Evolutionary conservation across 129 eudicot genomes (phyloP), one percentile per base, ranked within the genome.

Genomic region (Erigeron canadensis): DNA sequence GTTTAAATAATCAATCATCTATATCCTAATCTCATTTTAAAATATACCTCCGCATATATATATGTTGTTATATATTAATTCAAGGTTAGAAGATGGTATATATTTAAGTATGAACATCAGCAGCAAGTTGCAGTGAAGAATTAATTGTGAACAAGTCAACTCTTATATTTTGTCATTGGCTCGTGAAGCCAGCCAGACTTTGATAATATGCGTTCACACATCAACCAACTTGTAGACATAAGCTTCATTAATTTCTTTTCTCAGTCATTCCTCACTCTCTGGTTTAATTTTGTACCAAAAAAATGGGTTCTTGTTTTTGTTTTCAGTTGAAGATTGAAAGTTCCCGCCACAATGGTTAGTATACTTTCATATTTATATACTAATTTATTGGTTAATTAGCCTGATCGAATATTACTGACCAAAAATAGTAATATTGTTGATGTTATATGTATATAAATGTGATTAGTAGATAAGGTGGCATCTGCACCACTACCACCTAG

Each of bases 281-380:
- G 22, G 37, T n/a, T n/a, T n/a, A 3, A 28, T 3, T 28, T 28
- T 28, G 79, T 63, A 11, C 51, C 56, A 61, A 50, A 15, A 45
- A 66, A 13, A 84, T 84, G 89, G 84, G 80, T 54, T 71, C 81
- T 56, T 84, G 86, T 79, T 67, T 81, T 22, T 59, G 89, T 75
- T 72, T 62, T 45, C 71, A 48, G 69, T 75, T 81, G 74, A 79
- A 75, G 72, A 81, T 76, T 8, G 86, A 81, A 67, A 79, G 77
- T 56, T 81, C 86, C 17, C 64, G 67, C 37, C 78, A 64, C 67
- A 82, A 81, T 59, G 83, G 85, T 83, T 63, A 61, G 67, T 58
- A 7, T 13, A n/a, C n/a, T n/a, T 7, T 53, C 22, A 53, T n/a
- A 22, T 53, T 16, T 17, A 53, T 17, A 53, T 53, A 22, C 7